These are phyloP conservation scores for Penicillium brasilianum DNA, from an alignment of 2,329 filamentous ascomycete species.

Conservation along the genomic window DNA sequence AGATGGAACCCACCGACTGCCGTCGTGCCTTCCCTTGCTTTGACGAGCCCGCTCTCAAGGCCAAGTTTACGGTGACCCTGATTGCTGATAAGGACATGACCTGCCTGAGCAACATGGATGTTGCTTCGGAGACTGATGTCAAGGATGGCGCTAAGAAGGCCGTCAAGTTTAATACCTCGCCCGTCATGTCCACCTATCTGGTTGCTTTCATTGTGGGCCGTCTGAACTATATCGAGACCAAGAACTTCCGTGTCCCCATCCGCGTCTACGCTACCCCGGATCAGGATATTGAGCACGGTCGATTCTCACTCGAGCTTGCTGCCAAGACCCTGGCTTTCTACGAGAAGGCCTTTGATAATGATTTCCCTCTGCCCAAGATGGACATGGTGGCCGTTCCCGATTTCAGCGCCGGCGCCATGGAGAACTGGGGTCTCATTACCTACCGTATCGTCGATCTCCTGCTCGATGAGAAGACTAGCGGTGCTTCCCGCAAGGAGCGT, in stretches of 20 bases:
- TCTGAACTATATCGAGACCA: slow-evolving; percentile 91
- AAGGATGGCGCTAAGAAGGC: slow-evolving; percentile 74
- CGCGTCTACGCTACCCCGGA: slow-evolving; percentile 93
- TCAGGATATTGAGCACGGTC: slow-evolving; percentile 86
- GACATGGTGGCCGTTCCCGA: slow-evolving; percentile 96
- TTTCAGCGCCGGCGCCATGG: slow-evolving; percentile 95
- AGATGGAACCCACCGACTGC: slow-evolving; percentile 97
- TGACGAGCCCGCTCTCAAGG: slow-evolving; percentile 93
- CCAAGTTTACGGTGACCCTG: slow-evolving; percentile 87
- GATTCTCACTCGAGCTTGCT: slow-evolving; percentile 87
- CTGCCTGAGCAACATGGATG: slow-evolving; percentile 96
- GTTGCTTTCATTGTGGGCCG: slow-evolving; percentile 93
- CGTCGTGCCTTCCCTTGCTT: slow-evolving; percentile 94
- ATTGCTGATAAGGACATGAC: slow-evolving; percentile 89
- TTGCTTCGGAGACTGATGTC: slow-evolving; percentile 77
- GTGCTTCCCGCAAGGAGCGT: slow-evolving; percentile 86
- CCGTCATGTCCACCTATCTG: slow-evolving; percentile 94
- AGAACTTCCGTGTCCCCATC: slow-evolving; percentile 87
- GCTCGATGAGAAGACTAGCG: slow-evolving; percentile 88
- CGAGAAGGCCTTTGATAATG: slow-evolving; percentile 88
- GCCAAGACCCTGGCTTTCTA: slow-evolving; percentile 92
- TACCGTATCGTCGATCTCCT: slow-evolving; percentile 92
- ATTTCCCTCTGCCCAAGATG: slow-evolving; percentile 91
- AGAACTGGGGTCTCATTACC: slow-evolving; percentile 96
- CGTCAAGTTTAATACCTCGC: slow-evolving; percentile 89